These are phyloP conservation scores for Abrus pulchellus DNA, from an alignment of 306 rosid species.

Conservation along the genomic window DNA sequence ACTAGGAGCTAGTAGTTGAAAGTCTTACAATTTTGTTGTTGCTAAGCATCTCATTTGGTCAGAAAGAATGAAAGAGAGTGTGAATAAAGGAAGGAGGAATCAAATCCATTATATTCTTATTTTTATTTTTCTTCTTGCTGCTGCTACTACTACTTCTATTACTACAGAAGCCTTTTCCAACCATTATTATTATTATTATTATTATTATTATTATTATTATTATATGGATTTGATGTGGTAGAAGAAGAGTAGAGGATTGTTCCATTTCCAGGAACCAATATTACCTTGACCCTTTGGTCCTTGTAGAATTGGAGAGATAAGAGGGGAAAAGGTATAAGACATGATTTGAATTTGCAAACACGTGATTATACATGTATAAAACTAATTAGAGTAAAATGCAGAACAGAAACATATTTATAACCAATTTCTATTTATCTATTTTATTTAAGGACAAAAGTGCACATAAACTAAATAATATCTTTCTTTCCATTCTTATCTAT, in stretches of 20 bases:
- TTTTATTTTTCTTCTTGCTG: not conserved
- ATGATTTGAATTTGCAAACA: not conserved
- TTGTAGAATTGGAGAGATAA: not conserved
- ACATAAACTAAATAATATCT: slow-evolving; percentile 15
- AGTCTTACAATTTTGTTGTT: not conserved
- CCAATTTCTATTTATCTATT: not conserved
- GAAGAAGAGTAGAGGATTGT: not conserved
- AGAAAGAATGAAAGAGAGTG: not conserved
- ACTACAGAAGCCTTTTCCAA: not conserved
- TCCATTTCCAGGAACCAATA: not conserved
- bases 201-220: not conserved
- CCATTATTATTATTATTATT: not conserved
- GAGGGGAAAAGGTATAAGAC: not conserved
- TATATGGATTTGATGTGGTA: slow-evolving; percentile 15
- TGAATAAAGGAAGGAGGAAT: slow-evolving; percentile 16
- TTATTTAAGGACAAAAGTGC: not conserved
- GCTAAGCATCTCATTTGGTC: slow-evolving; percentile 33
- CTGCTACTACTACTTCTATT: not conserved
- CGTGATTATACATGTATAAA: not conserved
- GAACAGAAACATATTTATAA: not conserved
- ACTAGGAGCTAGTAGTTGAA: slow-evolving; percentile 11
- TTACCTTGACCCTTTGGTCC: not conserved
- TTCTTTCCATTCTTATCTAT: slow-evolving; percentile 11
- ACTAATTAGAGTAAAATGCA: not conserved
- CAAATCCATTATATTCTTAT: not conserved